These are phyloP conservation scores for Penicillium palitans DNA, from an alignment of 2,329 filamentous ascomycete species.

Conservation along the genomic window DNA sequence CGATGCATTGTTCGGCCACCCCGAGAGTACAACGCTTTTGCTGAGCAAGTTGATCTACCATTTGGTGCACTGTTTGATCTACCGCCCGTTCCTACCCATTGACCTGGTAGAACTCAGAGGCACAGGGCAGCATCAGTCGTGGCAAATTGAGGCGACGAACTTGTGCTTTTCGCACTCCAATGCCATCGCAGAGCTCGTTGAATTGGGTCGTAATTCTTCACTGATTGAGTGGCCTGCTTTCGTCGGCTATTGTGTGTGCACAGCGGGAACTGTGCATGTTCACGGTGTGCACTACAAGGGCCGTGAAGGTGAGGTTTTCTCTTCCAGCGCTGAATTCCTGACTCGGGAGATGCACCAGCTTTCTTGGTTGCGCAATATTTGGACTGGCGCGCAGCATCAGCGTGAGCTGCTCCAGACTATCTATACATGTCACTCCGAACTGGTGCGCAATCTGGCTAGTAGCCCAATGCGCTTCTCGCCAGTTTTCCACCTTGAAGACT, in stretches of 20 bases:
- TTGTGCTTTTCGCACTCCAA: slow-evolving; percentile 85
- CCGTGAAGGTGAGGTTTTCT: slow-evolving; percentile 63
- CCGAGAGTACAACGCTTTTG: slow-evolving; percentile 74
- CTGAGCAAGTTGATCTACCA: slow-evolving; percentile 87
- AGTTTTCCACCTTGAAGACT: slow-evolving; percentile 82
- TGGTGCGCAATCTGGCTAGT: slow-evolving; percentile 70
- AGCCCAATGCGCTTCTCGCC: slow-evolving; percentile 73
- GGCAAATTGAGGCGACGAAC: slow-evolving; percentile 90
- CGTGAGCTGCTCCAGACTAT: slow-evolving; percentile 75
- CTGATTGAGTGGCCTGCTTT: slow-evolving; percentile 84
- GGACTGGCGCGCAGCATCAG: slow-evolving; percentile 78
- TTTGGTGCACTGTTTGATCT: slow-evolving; percentile 81
- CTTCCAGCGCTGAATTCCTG: slow-evolving; percentile 67
- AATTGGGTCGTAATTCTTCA: slow-evolving; percentile 71
- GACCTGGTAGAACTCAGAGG: slow-evolving; percentile 78
- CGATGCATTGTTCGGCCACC: slow-evolving; percentile 71
- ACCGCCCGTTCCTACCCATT: slow-evolving; percentile 82
- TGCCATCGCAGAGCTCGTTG: slow-evolving; percentile 78
- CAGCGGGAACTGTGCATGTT: slow-evolving; percentile 83
- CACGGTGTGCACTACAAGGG: slow-evolving; percentile 78
- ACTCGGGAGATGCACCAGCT: slow-evolving; percentile 78
- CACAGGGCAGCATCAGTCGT: slow-evolving; percentile 81
- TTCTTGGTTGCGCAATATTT: slow-evolving; percentile 70
- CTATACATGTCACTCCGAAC: slow-evolving; percentile 73
- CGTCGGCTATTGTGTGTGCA: slow-evolving; percentile 82